Base-by-base conservation (phyloP, 495 filamentous ascomycete genomes). In the Neurospora africana region DNA sequence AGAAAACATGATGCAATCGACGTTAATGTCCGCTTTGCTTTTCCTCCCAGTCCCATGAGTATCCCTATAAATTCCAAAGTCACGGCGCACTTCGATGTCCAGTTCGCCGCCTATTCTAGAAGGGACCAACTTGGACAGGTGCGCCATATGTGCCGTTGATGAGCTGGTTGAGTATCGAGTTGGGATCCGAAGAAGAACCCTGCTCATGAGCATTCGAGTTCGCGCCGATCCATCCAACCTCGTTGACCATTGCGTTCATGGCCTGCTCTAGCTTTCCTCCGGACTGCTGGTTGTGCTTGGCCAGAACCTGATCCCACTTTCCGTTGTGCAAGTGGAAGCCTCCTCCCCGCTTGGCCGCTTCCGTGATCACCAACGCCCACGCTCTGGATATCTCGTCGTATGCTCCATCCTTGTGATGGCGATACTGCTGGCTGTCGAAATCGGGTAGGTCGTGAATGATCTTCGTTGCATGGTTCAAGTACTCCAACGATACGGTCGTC, bases 361-460 rank as follows among this genome's bases (percentile, higher is more conserved):
- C 95, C 40, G 89, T 90, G 70, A 99, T 93, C 53, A 97, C 95
- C 78, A 97, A 78, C 37, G 93, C 89, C 95, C 95, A 99, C 11
- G 95, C 96, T 75, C 90, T 91, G 65, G 92, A 90, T 58, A 99
- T 93, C 79, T 98, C 96, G 75, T 99, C 95, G 79, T 98, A 98
- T 17, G 94, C 93, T 74, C 92, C 92, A 73, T 95, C 89, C 80
- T 97, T 97, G 84, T 95, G 92, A 74, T 95, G 86, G 71, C 94
- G 94, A 80, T 98, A 91, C 74, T 91, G 87, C 47, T 90, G 91
- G 70, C 89, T 91, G 73, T 91, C 91, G 92, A 92, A 98, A 68
- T 93, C 88, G 6, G 95, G 95, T 44, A 99, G 84, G 19, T 89
- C 87, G 79, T 98, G 95, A 65, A 98, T 91, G 58, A 98, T 87